phyloP scores from a whole-genome alignment of 169 alveolate species.

The Plasmodium blacklocki region DNA sequence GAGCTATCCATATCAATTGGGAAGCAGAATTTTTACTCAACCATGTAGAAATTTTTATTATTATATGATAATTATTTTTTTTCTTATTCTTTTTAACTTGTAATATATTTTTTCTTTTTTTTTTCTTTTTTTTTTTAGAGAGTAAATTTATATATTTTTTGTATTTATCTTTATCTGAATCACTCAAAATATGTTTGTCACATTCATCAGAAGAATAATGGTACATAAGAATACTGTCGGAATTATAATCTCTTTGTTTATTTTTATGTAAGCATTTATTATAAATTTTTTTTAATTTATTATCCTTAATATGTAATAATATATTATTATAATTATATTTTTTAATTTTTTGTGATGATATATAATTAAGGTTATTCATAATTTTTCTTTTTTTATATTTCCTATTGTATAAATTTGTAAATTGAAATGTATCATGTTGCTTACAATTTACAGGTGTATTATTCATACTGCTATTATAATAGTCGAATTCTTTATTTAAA shows the following conservation, averaged over 20 bases:
- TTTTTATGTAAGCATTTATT: neutral
- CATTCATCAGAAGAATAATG: too few relatives aligned
- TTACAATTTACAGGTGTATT: too few relatives aligned
- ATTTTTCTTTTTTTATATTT: neutral
- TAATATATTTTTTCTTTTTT: neutral
- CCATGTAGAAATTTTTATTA: constrained; percentile 73
- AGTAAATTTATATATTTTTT: neutral
- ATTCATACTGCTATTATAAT: neutral
- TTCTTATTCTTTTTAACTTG: neutral
- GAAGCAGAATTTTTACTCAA: constrained; percentile 52
- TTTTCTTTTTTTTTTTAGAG: constrained; percentile 25
- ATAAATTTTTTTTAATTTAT: neutral
- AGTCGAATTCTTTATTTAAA: neutral
- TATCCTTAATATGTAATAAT: neutral
- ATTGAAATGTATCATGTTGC: too few relatives aligned
- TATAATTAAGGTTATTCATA: neutral
- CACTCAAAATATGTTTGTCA: neutral
- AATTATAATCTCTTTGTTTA: neutral
- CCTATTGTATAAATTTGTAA: too few relatives aligned
- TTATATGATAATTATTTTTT: constrained; percentile 25
- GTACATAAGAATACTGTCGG: neutral
- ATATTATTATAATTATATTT: neutral
- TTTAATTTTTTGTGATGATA: neutral
- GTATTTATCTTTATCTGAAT: neutral
- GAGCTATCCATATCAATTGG: constrained; percentile 59